Evolutionary conservation across 208 protist genomes (phyloP).

Genomic region (Trypanosoma conorhini): DNA sequence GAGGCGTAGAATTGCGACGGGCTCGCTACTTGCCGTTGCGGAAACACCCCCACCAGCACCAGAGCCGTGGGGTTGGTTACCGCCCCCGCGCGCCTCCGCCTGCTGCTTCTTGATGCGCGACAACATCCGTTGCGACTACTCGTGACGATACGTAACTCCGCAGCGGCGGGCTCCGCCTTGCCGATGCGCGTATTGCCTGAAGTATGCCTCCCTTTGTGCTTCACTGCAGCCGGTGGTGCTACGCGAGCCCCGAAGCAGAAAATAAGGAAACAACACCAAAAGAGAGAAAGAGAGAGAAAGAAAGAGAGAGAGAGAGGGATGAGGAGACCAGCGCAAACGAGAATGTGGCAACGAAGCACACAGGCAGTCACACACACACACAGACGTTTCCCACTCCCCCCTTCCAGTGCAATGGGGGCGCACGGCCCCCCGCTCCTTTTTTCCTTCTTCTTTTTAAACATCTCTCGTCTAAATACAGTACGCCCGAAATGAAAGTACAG

Average conservation of each 20-base stretch:
- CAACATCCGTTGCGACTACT: conserved; percentile 10
- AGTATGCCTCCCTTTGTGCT: too few relatives aligned
- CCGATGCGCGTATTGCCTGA: too few relatives aligned
- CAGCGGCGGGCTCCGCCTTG: too few relatives aligned
- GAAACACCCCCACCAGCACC: not conserved
- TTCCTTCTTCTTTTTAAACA: too few relatives aligned
- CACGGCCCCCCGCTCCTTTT: not conserved
- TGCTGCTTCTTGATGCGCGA: conserved; percentile 35
- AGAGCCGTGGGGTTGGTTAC: conserved; percentile 2
- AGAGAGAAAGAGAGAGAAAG: too few relatives aligned
- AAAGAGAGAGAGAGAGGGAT: conserved; percentile 14
- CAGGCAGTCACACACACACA: too few relatives aligned
- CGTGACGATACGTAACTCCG: not conserved
- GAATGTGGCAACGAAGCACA: too few relatives aligned
- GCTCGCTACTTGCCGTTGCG: conserved; percentile 20
- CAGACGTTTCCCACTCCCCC: not conserved
- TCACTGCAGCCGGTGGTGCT: too few relatives aligned
- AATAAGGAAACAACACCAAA: conserved; percentile 10
- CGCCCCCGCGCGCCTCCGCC: conserved; percentile 9
- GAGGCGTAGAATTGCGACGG: conserved; percentile 50
- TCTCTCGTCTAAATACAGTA: too few relatives aligned
- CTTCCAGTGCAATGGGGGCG: not conserved
- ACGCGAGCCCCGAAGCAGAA: not conserved
- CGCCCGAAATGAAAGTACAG: too few relatives aligned
- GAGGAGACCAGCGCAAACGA: too few relatives aligned